These are phyloP conservation scores for Nakazawaea holstii DNA, from an alignment of 805 yeast species.

Conservation along the genomic window DNA sequence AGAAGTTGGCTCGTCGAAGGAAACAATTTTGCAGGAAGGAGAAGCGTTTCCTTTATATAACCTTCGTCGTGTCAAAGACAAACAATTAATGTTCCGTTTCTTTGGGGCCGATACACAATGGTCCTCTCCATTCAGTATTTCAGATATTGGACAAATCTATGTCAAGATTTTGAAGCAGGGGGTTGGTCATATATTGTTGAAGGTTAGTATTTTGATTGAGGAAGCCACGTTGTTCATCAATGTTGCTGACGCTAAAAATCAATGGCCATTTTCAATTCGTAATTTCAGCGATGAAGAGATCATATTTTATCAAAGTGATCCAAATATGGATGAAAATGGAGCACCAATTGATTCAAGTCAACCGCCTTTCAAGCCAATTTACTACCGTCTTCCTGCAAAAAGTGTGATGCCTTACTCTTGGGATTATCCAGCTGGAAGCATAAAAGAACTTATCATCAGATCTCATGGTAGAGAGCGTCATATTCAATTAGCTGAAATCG, in stretches of 20 bases:
- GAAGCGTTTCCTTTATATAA: slow-evolving; percentile 56
- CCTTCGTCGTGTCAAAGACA: slow-evolving; percentile 49
- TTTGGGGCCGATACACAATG: slow-evolving; percentile 54
- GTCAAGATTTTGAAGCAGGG: slow-evolving; percentile 62
- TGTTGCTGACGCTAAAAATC: slow-evolving; percentile 61
- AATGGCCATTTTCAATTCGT: slow-evolving; percentile 92
- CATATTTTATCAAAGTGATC: slow-evolving; percentile 81
- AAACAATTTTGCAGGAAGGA: slow-evolving; percentile 39
- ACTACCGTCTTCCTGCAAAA: slow-evolving; percentile 76
- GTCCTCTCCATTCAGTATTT: slow-evolving; percentile 85
- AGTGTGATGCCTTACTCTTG: slow-evolving; percentile 98
- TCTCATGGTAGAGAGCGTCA: slow-evolving; percentile 70
- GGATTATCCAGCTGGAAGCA: slow-evolving; percentile 90
- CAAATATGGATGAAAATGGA: slow-evolving; percentile 59
- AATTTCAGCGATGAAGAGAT: slow-evolving; percentile 89
- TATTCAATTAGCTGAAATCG: slow-evolving; percentile 88
- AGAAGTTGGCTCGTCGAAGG: slow-evolving; percentile 61
- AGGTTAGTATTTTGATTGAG: slow-evolving; percentile 73
- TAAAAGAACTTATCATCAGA: slow-evolving; percentile 73
- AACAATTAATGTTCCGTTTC: slow-evolving; percentile 58
- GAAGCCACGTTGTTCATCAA: slow-evolving; percentile 77
- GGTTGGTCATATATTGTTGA: slow-evolving; percentile 64
- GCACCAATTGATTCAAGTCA: slow-evolving; percentile 39
- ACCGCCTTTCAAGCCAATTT: slow-evolving; percentile 66
- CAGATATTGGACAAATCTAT: slow-evolving; percentile 78